Base-by-base conservation (phyloP, 2,329 filamentous ascomycete species). In the Aspergillus glaucus region DNA sequence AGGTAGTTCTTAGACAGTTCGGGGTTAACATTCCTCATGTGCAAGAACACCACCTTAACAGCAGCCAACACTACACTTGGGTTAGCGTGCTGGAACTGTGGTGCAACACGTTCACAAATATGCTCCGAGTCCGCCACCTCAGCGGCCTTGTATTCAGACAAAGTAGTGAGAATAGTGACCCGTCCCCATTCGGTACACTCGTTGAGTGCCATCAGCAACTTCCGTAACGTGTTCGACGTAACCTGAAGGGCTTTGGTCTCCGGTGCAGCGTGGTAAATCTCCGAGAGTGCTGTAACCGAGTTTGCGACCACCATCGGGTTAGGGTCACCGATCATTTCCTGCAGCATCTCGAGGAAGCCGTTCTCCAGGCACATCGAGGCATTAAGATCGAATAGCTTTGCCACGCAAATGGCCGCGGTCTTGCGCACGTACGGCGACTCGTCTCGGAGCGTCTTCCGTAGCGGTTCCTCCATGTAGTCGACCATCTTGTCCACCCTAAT, bases 261-360 rank as follows among this genome's bases (percentile, higher is more conserved):
- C 9, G 93, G 93, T 0, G 91, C 87, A 0, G 88, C 83, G 66
- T 98, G 91, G 59, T 79, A 79, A 63, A 98, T 98, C 66, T 98
- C 93, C 7, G 88, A 85, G 45, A 98, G 78, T 3, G 93, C 93
- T 54, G 91, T 92, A 7, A 98, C 93, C 12, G 89, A 93, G 73
- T 98, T 98, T 54, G 93, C 93, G 50, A 98, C 93, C 3, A 98
- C 93, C 92, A 97, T 98, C 3, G 93, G 93, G 68, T 98, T 98
- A 3, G 93, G 88, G 67, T 98, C 93, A 47, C 89, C 92, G 57
- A 98, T 95, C 75, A 98, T 75, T 70, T 98, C 93, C 70, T 98
- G 92, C 47, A 98, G 74, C 21, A 81, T 89, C 68, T 97, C 91
- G 44, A 98, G 73, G 69, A 98, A 98, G 42, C 93, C 93, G 61